phyloP scores from a whole-genome alignment of 192 early-diverging fungal genomes.

The Umbelopsis sp. region DNA sequence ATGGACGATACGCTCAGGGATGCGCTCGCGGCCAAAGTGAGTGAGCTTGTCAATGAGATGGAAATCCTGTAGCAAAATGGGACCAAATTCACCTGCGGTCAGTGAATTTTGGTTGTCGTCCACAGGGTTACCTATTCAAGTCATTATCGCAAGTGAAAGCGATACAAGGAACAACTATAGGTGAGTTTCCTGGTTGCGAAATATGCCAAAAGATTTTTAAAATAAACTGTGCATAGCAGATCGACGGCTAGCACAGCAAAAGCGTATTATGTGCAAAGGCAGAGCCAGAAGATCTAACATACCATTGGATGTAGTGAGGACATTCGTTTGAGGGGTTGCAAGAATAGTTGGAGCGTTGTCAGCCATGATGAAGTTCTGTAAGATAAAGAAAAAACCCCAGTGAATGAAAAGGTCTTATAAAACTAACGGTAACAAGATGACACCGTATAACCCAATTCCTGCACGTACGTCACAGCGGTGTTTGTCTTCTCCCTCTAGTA shows the following conservation, averaged over 20 bases:
- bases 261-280: conserved; percentile 8
- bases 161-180: conserved; percentile 8
- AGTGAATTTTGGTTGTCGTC: conserved; percentile 63
- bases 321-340: conserved; percentile 31
- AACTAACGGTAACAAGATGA: not conserved
- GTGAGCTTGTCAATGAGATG: conserved; percentile 25
- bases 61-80: conserved; percentile 34
- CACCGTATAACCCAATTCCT: not conserved
- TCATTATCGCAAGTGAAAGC: not conserved
- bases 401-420: conserved; percentile 6
- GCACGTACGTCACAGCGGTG: not conserved
- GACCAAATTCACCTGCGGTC: conserved; percentile 32
- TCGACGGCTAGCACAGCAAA: not conserved
- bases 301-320: conserved; percentile 44
- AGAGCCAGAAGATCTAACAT: conserved; percentile 13
- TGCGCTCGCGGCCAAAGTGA: conserved; percentile 31
- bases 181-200: not conserved
- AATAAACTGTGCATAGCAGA: conserved; percentile 1
- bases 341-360: conserved; percentile 32
- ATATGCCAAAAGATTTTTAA: not conserved
- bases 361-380: conserved; percentile 19
- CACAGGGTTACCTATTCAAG: conserved; percentile 58
- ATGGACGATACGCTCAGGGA: conserved; percentile 42
- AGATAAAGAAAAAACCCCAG: not conserved
- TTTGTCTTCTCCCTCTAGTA: not conserved